Base-by-base conservation (phyloP, 106 monocot species). In the Ottelia alismoides region DNA sequence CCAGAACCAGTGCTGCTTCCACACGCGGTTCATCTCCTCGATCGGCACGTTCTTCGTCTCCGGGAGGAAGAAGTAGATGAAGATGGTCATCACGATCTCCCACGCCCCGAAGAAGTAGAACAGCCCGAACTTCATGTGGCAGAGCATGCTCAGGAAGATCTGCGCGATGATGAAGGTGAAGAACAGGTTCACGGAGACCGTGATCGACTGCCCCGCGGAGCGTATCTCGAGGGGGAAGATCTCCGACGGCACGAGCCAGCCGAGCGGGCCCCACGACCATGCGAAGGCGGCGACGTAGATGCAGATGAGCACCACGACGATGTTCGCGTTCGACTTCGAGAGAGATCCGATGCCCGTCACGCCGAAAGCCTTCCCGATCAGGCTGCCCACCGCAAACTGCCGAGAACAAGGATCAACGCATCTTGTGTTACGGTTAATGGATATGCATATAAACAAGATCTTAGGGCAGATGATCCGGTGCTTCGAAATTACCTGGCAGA, bases 281-380 rank as follows among this genome's bases (percentile, higher is more conserved):
- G 65, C 43, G 44, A 65, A 65, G 35, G 47, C 54, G 11, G 23
- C 20, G 1, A 51, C 62, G 62, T 31, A 63, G 31, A 32, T n/a
- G 23, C 62, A 49, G 0, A 63, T 31, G 31, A 63, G 31, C 20
- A 49, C 21, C 30, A 51, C 62, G 18, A 51, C 50, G 17, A 57
- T 66, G 31, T 66, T 63, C 25, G 80, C 62, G 3, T 66, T 76
- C 11, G 80, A 52, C 22, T 76, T 65, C 32, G 67, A n/a, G n/a
- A n/a, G n/a, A n/a, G n/a, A n/a, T n/a, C n/a, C n/a, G n/a, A n/a
- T n/a, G n/a, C n/a, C n/a, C n/a, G n/a, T n/a, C n/a, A n/a, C n/a
- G n/a, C n/a, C n/a, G n/a, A n/a, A n/a, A n/a, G n/a, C 30, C 20
- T 47, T 65, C 5, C 80, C 58, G 45, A 80, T 28, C 12, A 11